phyloP scores from a whole-genome alignment of 495 filamentous ascomycete genomes.

The Podospora conica region DNA sequence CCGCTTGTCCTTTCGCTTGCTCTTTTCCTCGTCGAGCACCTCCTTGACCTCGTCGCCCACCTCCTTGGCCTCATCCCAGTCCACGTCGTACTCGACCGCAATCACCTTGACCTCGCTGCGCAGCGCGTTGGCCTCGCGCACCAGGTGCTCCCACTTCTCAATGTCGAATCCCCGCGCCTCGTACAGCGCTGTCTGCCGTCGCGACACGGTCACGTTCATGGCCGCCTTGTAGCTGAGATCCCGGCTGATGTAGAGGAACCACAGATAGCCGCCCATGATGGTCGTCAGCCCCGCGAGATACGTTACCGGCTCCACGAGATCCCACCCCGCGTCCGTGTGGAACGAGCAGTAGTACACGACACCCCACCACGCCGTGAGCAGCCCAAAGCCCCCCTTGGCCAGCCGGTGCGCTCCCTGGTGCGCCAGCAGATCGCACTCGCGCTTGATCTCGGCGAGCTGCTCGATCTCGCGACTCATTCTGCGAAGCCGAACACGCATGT shows the following conservation, averaged over 20 bases:
- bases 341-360: constrained; percentile 75
- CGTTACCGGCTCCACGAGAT: constrained; percentile 85
- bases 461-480: constrained; percentile 64
- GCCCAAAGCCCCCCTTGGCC: constrained; percentile 69
- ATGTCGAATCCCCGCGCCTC: constrained; percentile 67
- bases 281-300: constrained; percentile 78
- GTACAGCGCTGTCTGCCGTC: constrained; percentile 73
- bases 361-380: constrained; percentile 71
- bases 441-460: constrained; percentile 62
- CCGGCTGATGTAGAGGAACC: constrained; percentile 89
- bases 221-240: constrained; percentile 81
- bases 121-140: constrained; percentile 77
- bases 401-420: constrained; percentile 71
- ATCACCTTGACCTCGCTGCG: constrained; percentile 74
- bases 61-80: constrained; percentile 81
- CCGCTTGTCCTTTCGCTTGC: constrained; percentile 28
- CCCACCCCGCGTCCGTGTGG: constrained; percentile 75
- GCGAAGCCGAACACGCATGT: constrained; percentile 67
- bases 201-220: constrained; percentile 76
- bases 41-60: constrained; percentile 66
- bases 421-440: constrained; percentile 72
- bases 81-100: constrained; percentile 86
- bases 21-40: constrained; percentile 58
- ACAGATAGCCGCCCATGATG: constrained; percentile 84
- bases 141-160: constrained; percentile 65